Percentiles rank a stretch among this genome's conserved stretches.
Evolutionary conservation across 148 eudicot genomes (phyloP).

Genomic region (Salicornia ramosissima): DNA sequence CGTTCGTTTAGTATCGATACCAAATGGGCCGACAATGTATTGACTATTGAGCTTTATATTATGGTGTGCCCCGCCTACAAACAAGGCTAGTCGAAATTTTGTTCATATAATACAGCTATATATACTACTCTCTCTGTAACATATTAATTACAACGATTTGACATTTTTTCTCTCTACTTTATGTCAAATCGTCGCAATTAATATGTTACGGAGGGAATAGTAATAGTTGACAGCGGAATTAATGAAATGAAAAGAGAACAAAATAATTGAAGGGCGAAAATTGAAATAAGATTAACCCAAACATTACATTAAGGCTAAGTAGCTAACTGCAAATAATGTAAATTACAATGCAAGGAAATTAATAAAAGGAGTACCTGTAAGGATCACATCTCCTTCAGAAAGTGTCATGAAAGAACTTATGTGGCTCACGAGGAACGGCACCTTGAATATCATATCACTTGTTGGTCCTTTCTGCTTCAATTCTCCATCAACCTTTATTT

Average conservation of each 20-base stretch:
- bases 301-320: background rate
- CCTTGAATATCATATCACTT: conserved; percentile 82
- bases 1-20: no score
- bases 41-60: no score
- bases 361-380: conserved; percentile 54
- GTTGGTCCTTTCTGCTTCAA: conserved; percentile 86
- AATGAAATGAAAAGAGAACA: no score
- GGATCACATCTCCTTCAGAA: conserved; percentile 90
- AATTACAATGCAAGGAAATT: background rate
- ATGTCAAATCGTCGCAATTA: no score
- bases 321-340: background rate
- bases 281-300: background rate
- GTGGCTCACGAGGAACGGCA: conserved; percentile 91
- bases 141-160: no score
- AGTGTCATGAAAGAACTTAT: conserved; percentile 92
- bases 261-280: no score
- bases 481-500: conserved; percentile 96
- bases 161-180: no score
- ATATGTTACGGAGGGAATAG: no score
- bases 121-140: no score
- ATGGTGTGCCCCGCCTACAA: background rate
- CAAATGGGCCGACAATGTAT: no score
- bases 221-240: no score
- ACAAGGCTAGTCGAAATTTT: background rate
- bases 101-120: no score